Evolutionary conservation across 495 filamentous ascomycete species (phyloP), one percentile per base, ranked within the genome.

Genomic region (Aspergillus hancockii): DNA sequence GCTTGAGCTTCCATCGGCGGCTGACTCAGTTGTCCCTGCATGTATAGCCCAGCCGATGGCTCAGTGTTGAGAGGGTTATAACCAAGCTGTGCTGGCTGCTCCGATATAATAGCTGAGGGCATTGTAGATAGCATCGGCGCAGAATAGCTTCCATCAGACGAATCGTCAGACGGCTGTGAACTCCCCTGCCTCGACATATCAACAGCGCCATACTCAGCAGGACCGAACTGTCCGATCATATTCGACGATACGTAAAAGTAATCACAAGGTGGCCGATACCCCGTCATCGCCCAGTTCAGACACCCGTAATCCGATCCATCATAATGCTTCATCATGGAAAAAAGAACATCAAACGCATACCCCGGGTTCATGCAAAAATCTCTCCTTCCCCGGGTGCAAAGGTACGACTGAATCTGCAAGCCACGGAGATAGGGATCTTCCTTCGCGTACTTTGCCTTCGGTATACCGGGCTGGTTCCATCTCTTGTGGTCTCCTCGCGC

Each of bases 401-500:
- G 43, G 19, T 47, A 47, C 8, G 43, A 47, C 18, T 47, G 43
- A 19, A 41, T 23, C 43, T 22, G 13, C 57, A 52, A 19, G 14
- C n/a, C 25, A 7, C 21, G 6, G 10, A 52, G 7, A 13, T 59
- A 46, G 0, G 57, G 25, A 9, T 51, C 52, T 8, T 50, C 19
- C 4, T 21, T 1, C 6, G 32, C 3, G 19, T 55, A 55, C 3
- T 16, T 54, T 8, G 43, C 58, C 23, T 49, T 34, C 14, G 30
- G 2, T 1, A 36, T n/a, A 12, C 25, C 22, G 13, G 59, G 59
- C 30, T 62, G 59, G 1, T 1, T 8, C 54, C 54, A 62, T 1
- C 54, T 25, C 14, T 21, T 47, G n/a, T 57, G 54, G 18, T 62
- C 59, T 3, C 59, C 59, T 3, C 59, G 49, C 9, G 54, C 47